Evolutionary conservation across 2,329 filamentous ascomycete species (phyloP), one percentile per base, ranked within the genome.

Genomic region (Cladophialophora chaetospira): DNA sequence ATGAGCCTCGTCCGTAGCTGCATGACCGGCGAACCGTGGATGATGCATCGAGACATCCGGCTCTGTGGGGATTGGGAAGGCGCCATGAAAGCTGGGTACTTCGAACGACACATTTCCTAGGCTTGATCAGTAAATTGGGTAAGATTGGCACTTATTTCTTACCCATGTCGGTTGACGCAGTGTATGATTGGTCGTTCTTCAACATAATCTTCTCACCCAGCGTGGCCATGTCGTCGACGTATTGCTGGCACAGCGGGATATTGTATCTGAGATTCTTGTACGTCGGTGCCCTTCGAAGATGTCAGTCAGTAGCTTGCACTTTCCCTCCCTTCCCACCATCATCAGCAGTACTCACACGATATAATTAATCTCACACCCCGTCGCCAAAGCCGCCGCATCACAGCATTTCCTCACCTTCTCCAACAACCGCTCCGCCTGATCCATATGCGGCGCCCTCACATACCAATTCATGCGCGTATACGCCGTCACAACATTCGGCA

Each of bases 401-500:
- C 74, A 67, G 25, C 72, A 75, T 3, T 68, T 68, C 8, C 65
- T 62, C 6, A 73, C 67, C 23, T 64, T 68, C 4, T 47, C 53
- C 28, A 68, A 57, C 23, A 74, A 60, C 13, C 28, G 43, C 21
- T 70, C 67, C 13, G 82, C 63, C 1, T 78, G 71, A 3, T 69
- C 68, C 36, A 76, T 65, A 0, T 70, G 77, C n/a, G 71, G 68
- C 8, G 76, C 75, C 9, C 80, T 73, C 0, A 80, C 70, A 13
- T 75, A 73, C 56, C 76, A 80, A 1, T 74, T 71, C 3, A 76
- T 70, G 19, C 74, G 73, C 0, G 80, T 75, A 19, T 71, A 73
- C 0, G 78, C 78, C 23, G 83, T 81, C 53, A 85, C 84, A 11
- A 85, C 74, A 62, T 85, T 85, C 0, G 82, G 75, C 13, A 77